Conservation (phyloP, 2,329 filamentous ascomycete genomes). For the Setomelanomma holmii region DNA sequence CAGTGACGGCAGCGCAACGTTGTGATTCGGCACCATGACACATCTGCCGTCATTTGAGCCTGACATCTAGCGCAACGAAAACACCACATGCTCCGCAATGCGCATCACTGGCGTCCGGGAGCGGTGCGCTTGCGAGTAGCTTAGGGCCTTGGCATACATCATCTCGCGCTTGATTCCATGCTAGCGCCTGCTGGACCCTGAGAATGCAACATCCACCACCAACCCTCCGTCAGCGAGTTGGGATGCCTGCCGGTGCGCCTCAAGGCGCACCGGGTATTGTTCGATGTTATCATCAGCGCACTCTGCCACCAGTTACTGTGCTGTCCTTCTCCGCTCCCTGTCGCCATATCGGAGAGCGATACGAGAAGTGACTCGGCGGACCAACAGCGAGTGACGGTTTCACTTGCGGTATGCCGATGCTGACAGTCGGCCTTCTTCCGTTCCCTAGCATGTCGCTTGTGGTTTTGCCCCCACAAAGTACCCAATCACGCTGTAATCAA, state of each 20-base stretch:
- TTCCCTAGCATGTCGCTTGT: conserved; percentile 12
- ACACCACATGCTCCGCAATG: conserved; percentile 19
- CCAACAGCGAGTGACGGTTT: conserved; percentile 14
- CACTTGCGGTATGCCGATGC: conserved; percentile 11
- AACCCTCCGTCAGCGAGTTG: conserved; percentile 17
- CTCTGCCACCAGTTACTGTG: too few species aligned
- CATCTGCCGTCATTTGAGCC: conserved; percentile 13
- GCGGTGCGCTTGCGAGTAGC: conserved; percentile 15
- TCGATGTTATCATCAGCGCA: conserved; percentile 12
- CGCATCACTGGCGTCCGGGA: conserved; percentile 24
- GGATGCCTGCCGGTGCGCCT: conserved; percentile 17
- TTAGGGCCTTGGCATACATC: conserved; percentile 26
- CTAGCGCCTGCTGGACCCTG: conserved; percentile 26
- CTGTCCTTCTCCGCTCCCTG: conserved; percentile 8
- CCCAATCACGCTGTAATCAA: conserved; percentile 12
- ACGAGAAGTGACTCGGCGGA: conserved; percentile 4
- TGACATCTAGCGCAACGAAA: conserved; percentile 1
- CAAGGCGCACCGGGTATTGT: conserved; percentile 13
- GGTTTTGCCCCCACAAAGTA: conserved; percentile 10
- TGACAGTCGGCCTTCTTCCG: conserved; percentile 17
- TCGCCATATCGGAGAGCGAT: conserved; percentile 12
- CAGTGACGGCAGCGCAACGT: conserved; percentile 15
- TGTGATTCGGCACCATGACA: conserved; percentile 8
- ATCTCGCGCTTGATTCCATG: conserved; percentile 17
- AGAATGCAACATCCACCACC: conserved; percentile 14